Evolutionary conservation across 352 stramenopile species (phyloP), one percentile per base, ranked within the genome.

Genomic region (Phytophthora meadii): DNA sequence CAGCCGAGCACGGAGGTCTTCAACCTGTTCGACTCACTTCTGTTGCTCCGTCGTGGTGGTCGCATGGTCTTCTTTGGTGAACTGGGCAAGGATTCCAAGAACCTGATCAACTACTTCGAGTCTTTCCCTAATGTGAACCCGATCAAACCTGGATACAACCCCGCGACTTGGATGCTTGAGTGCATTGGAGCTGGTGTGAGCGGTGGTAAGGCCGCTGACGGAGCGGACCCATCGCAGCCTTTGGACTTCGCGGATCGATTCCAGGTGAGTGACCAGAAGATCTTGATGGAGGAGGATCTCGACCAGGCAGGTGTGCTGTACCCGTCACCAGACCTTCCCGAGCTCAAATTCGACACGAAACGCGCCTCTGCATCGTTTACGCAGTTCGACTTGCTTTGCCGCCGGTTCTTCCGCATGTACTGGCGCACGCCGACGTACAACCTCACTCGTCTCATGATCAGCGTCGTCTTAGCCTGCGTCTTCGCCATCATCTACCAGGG

Each of bases 371-470:
- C 40, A 9, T 22, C 49, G 12, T 54, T 52, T 24, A 44, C 54
- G 5, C 59, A 87, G 59, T 52, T 88, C 40, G 32, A 72, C 65
- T 37, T 77, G 24, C 61, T 87, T 15, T 68, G 62, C 15, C 69
- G 56, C 30, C 73, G 78, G 3, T 81, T 75, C 52, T 68, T 79
- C 34, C 65, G 95, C 93, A 61, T 61, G 53, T 81, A 77, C 46
- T 97, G 78, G 81, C 77, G 90, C 24, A 90, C 77, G n/a, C 84
- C 89, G 25, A 76, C 74, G 52, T 97, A 97, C 73, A 96, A 95
- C 71, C 57, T 89, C 11, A 81, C 81, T 0, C 79, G 90, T 14
- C 61, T 92, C 61, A 50, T 93, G 8, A 81, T 84, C 11, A 78
- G 92, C 9, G 54, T 95, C 0, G 56, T 93, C 9, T 54, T 96